Evolutionary conservation across 176 grass and related monocot genomes (phyloP), one percentile per base, ranked within the genome.

Genomic region (Oryza brachyantha): DNA sequence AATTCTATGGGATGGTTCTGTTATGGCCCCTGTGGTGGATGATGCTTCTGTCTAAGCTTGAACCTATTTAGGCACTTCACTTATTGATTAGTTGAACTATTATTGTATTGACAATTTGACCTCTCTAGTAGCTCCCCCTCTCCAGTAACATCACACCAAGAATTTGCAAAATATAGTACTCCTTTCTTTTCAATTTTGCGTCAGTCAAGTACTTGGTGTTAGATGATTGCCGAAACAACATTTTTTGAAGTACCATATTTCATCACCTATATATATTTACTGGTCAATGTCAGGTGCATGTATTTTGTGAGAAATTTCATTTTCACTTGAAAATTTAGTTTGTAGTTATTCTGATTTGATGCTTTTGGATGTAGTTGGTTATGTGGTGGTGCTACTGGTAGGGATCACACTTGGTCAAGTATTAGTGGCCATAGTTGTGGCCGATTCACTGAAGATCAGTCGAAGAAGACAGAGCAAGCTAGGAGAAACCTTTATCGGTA

Each of bases 361-460:
- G 46, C 67, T 81, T 80, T 86, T 73, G 46, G 46, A 57, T 84
- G 79, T 67, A 99, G 96, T 75, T 99, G 92, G 92, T 87, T 96
- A 71, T 99, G 96, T 89, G 96, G 92, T 67, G 96, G 79, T 80
- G 86, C 96, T 72, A 93, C 92, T 26, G 96, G 96, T 39, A 85
- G 86, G 78, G 90, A 93, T 63, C 92, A 99, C 75, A 99, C 96
- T 68, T 96, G 96, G 96, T 93, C 87, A 68, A 87, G 63, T 66
- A 96, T 99, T 46, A 91, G 57, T 81, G 90, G 90, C 41, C 96
- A 99, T 75, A 96, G 90, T 57, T 99, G 96, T 85, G 92, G 90
- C 22, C 90, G 90, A 17, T 99, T 99, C 77, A 93, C 83, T 41
- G 86, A 96, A 29, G 90, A 99, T 66, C 88, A 93, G 73, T 60